Evolutionary conservation across 495 filamentous ascomycete species (phyloP), one percentile per base, ranked within the genome.

Genomic region (Aspergillus panamensis): DNA sequence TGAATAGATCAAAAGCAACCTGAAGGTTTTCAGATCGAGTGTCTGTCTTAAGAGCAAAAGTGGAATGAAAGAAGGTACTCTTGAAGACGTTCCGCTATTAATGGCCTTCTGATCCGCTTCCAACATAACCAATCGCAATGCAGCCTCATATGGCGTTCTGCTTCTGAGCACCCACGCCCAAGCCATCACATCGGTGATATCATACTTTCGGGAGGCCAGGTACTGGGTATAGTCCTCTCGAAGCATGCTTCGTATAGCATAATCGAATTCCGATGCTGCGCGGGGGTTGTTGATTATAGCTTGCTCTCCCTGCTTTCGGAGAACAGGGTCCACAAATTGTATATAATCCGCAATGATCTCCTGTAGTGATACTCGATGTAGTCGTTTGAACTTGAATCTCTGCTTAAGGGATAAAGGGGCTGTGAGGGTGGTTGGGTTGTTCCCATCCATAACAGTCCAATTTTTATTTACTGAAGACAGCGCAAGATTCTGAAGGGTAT

Each of bases 101-200:
- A 59, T 60, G 29, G 48, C 39, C 52, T 20, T 48, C 21, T 49
- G 25, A 8, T 70, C 61, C n/a, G 66, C 53, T 56, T 76, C 68
- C 20, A 75, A 42, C 12, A 62, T 39, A 42, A 81, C 67, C 6
- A 85, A 52, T 32, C 80, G 70, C 37, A 69, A 51, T 9, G 67
- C 70, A 12, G 82, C 79, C 48, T 72, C 58, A 14, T 73, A 66
- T 0, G 70, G 51, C 49, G 75, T 72, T 29, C 59, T 57, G 29
- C 77, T 72, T 35, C 69, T 76, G 53, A 88, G 58, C 14, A 87
- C 71, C 81, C 81, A 84, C 6, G 77, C 73, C 85, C 85, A 88
- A 7, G 69, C 59, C 54, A 79, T 69, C 25, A 87, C 73, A 69
- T 87, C 81, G n/a, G 69, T 61, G 3, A 72, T 53, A 29, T 58